Evolutionary conservation across 345 rosid species (phyloP).

Genomic region (Citrus mangshanensis): DNA sequence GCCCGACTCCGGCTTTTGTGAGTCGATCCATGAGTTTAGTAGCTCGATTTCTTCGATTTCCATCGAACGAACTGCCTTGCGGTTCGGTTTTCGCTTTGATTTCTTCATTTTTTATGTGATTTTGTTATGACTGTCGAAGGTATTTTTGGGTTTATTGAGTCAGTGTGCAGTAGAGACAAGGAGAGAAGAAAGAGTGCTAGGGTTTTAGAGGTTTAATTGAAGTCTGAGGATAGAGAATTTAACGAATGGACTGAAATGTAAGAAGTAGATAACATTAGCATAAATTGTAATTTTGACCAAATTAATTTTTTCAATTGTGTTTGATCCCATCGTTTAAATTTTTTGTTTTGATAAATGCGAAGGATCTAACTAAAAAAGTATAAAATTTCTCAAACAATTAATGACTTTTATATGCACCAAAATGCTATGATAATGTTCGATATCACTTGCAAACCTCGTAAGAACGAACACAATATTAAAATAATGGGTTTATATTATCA

Average conservation of each 20-base stretch:
- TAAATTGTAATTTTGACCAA: neutral
- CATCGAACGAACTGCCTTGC: conserved; percentile 33
- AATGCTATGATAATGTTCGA: too few relatives aligned
- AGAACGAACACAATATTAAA: too few relatives aligned
- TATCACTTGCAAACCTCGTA: too few relatives aligned
- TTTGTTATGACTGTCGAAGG: neutral
- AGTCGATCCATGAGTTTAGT: conserved; percentile 71
- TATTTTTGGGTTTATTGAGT: neutral
- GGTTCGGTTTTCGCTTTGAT: conserved; percentile 34
- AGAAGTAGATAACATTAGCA: neutral
- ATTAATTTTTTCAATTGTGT: too few relatives aligned
- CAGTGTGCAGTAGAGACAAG: neutral
- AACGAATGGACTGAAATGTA: neutral
- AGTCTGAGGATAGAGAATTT: neutral
- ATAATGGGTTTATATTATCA: too few relatives aligned
- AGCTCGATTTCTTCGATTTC: conserved; percentile 56
- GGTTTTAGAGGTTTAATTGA: neutral
- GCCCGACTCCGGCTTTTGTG: conserved; percentile 82
- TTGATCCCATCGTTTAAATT: too few relatives aligned
- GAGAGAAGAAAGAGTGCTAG: neutral
- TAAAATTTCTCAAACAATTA: too few relatives aligned
- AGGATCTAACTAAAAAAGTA: too few relatives aligned
- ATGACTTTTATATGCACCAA: too few relatives aligned
- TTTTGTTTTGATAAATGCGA: too few relatives aligned
- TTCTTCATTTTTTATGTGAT: conserved; percentile 31